phyloP scores from a whole-genome alignment of 352 stramenopile species.

The Phytopythium oedochilum region DNA sequence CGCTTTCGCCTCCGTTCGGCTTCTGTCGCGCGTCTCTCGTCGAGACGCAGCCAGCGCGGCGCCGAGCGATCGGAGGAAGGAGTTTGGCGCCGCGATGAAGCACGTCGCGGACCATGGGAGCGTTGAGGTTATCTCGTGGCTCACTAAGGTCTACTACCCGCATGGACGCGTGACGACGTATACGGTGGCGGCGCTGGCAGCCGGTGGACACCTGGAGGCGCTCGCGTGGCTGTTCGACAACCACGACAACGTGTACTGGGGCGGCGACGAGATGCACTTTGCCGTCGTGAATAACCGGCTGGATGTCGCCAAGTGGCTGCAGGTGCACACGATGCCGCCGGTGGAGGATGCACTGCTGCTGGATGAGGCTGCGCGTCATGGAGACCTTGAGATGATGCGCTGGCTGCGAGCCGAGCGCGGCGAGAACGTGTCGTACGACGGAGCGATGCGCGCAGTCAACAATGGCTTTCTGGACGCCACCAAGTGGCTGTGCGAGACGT shows the following conservation, averaged over 20 bases:
- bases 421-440: constrained; percentile 18
- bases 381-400: constrained; percentile 22
- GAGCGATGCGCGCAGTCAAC: constrained; percentile 17
- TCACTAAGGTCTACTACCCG: constrained; percentile 8
- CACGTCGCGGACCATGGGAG: constrained; percentile 6
- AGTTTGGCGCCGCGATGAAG: constrained; percentile 7
- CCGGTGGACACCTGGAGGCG: constrained; percentile 18
- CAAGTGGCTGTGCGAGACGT: constrained; percentile 7
- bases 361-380: constrained; percentile 21
- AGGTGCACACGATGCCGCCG: constrained; percentile 9
- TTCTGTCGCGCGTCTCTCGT: not conserved
- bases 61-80: not conserved
- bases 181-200: constrained; percentile 10
- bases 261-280: constrained; percentile 21
- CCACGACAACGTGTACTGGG: constrained; percentile 25
- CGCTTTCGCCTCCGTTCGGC: not conserved
- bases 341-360: constrained; percentile 5
- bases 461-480: not conserved
- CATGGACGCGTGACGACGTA: constrained; percentile 12
- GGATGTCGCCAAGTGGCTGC: constrained; percentile 14
- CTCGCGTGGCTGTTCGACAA: constrained; percentile 25
- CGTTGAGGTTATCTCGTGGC: constrained; percentile 17
- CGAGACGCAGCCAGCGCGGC: not conserved
- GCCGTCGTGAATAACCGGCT: constrained; percentile 18
- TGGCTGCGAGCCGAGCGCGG: constrained; percentile 17